Evolutionary conservation across 225 moss, liverwort and hornwort species (phyloP).

Genomic region (Pleurozium schreberi): DNA sequence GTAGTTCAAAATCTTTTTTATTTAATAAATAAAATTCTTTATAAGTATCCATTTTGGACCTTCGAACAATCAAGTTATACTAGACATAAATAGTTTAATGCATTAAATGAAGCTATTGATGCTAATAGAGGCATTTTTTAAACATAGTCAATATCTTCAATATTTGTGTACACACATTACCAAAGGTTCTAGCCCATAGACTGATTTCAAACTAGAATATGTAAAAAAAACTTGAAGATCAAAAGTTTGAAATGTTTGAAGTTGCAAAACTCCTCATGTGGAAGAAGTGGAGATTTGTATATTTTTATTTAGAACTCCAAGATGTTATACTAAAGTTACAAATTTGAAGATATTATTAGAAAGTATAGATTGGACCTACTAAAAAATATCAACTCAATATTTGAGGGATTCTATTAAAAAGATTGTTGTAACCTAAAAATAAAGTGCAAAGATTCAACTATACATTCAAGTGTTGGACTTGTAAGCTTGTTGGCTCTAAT

Average conservation of each 20-base stretch:
- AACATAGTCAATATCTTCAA: neutral
- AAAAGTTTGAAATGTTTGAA: neutral
- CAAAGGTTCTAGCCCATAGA: too few relatives aligned
- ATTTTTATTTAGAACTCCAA: neutral
- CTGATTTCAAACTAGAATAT: neutral
- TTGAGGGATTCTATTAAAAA: neutral
- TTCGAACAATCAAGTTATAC: too few relatives aligned
- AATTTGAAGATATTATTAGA: neutral
- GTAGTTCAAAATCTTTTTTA: too few relatives aligned
- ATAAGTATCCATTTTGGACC: too few relatives aligned
- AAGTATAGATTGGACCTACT: neutral
- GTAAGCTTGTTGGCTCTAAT: neutral
- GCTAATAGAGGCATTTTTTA: too few relatives aligned
- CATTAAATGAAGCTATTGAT: too few relatives aligned
- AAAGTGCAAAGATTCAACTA: neutral
- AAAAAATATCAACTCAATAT: neutral
- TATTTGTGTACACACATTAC: neutral
- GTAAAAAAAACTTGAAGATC: neutral
- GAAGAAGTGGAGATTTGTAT: neutral
- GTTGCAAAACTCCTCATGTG: neutral
- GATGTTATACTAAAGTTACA: neutral
- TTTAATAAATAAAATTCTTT: too few relatives aligned
- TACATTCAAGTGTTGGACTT: neutral
- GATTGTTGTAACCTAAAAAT: neutral
- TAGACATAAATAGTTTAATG: too few relatives aligned